Conservation (phyloP, 805 yeast species). For the Millerago galiae region DNA sequence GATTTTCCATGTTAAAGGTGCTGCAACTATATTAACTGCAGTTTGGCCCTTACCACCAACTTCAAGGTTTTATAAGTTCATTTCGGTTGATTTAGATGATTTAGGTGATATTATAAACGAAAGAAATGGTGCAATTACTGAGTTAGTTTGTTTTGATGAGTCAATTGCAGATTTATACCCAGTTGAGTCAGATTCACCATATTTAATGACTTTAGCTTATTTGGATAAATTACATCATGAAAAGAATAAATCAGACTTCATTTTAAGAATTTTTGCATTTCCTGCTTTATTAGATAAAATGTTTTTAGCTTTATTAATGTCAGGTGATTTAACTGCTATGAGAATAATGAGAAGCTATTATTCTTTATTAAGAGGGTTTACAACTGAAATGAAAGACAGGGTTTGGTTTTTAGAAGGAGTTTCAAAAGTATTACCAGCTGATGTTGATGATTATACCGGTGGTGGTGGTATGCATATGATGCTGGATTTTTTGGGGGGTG, state of each 20-base stretch:
- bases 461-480: slow-evolving; percentile 92
- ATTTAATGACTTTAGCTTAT: slow-evolving; percentile 79
- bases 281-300: slow-evolving; percentile 86
- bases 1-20: slow-evolving; percentile 96
- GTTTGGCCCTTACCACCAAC: slow-evolving; percentile 85
- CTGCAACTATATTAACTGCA: slow-evolving; percentile 90
- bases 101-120: slow-evolving; percentile 56
- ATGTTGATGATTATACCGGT: slow-evolving; percentile 85
- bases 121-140: slow-evolving; percentile 38
- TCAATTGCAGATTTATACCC: slow-evolving; percentile 85
- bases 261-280: slow-evolving; percentile 81
- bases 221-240: slow-evolving; percentile 79
- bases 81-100: slow-evolving; percentile 86
- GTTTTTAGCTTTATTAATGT: slow-evolving; percentile 69
- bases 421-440: slow-evolving; percentile 80
- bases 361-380: slow-evolving; percentile 70
- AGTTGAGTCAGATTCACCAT: slow-evolving; percentile 75
- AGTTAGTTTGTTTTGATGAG: slow-evolving; percentile 76
- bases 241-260: slow-evolving; percentile 77
- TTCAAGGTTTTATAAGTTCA: slow-evolving; percentile 59
- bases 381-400: slow-evolving; percentile 79
- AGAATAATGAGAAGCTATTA: slow-evolving; percentile 87
- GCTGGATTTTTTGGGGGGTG: slow-evolving; percentile 80
- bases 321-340: slow-evolving; percentile 84
- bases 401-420: slow-evolving; percentile 96